Percentiles rank a stretch among this genome's conserved stretches.
Evolutionary conservation across 176 grass and related monocot genomes (phyloP).

Genomic region (Rhipidocladum racemiflorum): DNA sequence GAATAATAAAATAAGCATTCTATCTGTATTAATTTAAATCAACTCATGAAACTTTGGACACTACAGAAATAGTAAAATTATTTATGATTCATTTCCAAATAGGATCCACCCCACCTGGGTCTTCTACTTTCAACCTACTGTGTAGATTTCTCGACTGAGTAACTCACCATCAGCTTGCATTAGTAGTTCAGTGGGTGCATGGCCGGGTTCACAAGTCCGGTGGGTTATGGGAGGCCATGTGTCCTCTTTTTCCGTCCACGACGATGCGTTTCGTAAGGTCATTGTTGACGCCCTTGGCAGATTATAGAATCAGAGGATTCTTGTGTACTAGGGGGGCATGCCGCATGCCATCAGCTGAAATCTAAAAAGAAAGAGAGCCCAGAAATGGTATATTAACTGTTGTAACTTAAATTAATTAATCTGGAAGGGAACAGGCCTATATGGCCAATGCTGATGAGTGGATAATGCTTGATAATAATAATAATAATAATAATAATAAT

Average conservation of each 20-base stretch:
- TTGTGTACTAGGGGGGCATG: background rate
- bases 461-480: too few relatives aligned
- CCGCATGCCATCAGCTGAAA: background rate
- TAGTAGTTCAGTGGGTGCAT: constrained; percentile 27
- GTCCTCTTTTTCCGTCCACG: constrained; percentile 88
- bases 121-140: background rate
- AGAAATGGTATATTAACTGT: background rate
- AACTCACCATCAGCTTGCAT: background rate
- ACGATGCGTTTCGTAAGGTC: constrained; percentile 80
- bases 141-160: background rate
- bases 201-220: constrained; percentile 84
- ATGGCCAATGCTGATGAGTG: background rate
- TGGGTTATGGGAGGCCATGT: constrained; percentile 90
- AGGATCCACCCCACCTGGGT: background rate
- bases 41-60: too few relatives aligned
- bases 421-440: background rate
- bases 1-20: too few relatives aligned
- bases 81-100: background rate
- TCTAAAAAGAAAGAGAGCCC: background rate
- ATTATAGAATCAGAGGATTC: constrained; percentile 33
- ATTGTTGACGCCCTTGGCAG: constrained; percentile 73
- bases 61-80: too few relatives aligned
- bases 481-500: too few relatives aligned
- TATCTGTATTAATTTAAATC: too few relatives aligned
- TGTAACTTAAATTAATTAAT: constrained; percentile 23